phyloP scores from a whole-genome alignment of 129 eudicot species.

The Escallonia rubra region DNA sequence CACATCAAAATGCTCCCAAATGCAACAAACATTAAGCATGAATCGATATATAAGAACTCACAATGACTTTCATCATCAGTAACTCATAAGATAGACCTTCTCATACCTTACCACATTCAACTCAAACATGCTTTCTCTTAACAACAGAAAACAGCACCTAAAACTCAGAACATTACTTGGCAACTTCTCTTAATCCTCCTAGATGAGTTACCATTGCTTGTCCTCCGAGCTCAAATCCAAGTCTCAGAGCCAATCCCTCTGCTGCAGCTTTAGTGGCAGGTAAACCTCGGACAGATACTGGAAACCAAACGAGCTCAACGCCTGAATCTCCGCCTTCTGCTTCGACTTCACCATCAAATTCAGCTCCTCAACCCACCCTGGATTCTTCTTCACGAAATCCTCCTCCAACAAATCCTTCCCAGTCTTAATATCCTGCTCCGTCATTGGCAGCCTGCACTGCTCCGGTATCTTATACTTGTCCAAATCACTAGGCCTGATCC shows the following conservation, averaged over 20 bases:
- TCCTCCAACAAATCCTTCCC: slow-evolving; percentile 97
- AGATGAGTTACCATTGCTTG: background rate
- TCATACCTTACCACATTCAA: background rate
- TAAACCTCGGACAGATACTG: slow-evolving; percentile 93
- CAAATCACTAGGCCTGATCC: slow-evolving; percentile 90
- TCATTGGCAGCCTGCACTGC: slow-evolving; percentile 95
- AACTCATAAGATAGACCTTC: no score
- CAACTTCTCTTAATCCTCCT: background rate
- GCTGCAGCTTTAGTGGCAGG: slow-evolving; percentile 89
- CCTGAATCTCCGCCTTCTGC: slow-evolving; percentile 98
- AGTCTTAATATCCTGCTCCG: slow-evolving; percentile 94
- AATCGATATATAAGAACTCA: no score
- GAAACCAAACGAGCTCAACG: slow-evolving; percentile 89
- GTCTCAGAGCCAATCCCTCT: slow-evolving; percentile 84
- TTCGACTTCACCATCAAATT: slow-evolving; percentile 82
- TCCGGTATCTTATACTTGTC: slow-evolving; percentile 96
- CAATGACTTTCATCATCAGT: no score
- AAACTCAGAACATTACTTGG: no score
- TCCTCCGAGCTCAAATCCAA: background rate
- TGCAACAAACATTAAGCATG: no score
- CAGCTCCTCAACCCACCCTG: slow-evolving; percentile 95
- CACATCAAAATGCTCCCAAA: no score
- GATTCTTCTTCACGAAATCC: slow-evolving; percentile 99
- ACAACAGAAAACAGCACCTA: background rate
- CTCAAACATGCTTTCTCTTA: background rate